phyloP scores from a whole-genome alignment of 2,329 filamentous ascomycete species.

The Aureobasidium lini region DNA sequence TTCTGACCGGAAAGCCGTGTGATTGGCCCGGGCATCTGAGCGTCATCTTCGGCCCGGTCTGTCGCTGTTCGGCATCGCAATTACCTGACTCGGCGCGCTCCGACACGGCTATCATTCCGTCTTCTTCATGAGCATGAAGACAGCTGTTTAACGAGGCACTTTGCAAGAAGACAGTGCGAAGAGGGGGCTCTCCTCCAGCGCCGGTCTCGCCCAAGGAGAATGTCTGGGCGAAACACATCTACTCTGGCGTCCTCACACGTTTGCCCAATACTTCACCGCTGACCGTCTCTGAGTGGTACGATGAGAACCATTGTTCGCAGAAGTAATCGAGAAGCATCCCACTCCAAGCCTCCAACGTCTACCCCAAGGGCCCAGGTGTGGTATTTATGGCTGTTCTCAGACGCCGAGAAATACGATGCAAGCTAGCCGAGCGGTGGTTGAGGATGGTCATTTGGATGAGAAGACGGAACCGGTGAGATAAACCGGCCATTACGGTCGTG shows the following conservation, averaged over 20 bases:
- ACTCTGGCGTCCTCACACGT: too few relatives aligned
- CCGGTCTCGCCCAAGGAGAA: too few relatives aligned
- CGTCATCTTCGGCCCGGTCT: background rate
- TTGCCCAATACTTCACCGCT: too few relatives aligned
- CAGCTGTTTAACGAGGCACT: background rate
- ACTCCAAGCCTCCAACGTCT: background rate
- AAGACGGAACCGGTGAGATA: background rate
- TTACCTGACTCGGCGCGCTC: background rate
- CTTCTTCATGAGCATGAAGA: background rate
- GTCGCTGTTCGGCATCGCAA: background rate
- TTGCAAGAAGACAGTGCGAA: too few relatives aligned
- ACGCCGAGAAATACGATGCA: background rate
- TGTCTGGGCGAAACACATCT: too few relatives aligned
- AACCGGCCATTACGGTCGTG: background rate
- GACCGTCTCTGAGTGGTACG: too few relatives aligned
- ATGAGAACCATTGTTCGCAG: too few relatives aligned
- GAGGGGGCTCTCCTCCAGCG: too few relatives aligned
- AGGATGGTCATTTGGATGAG: background rate
- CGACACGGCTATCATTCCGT: background rate
- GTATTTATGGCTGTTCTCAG: background rate
- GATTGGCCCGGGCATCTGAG: background rate
- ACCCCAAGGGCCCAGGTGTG: background rate
- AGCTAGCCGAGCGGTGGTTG: slow-evolving; percentile 3
- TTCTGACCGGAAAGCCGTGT: background rate
- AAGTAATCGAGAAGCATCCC: background rate